Evolutionary conservation across 129 eudicot species (phyloP).

Genomic region (Chrysanthemum lavandulifolium): DNA sequence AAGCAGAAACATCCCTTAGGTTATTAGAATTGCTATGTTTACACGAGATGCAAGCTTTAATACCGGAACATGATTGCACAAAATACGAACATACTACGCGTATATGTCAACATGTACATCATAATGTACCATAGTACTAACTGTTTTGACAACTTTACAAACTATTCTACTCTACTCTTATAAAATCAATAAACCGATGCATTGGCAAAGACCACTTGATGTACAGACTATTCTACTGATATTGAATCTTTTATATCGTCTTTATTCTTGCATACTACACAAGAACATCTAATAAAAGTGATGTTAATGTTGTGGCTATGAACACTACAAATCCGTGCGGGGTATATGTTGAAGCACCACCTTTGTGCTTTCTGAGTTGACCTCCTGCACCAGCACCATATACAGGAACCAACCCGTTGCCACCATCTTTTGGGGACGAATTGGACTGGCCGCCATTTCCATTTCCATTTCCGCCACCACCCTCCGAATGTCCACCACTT

Average conservation of each 20-base stretch:
- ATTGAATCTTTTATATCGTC: not conserved
- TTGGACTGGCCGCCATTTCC: slow-evolving; percentile 13
- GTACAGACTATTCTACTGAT: not conserved
- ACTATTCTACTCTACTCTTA: not conserved
- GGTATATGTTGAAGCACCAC: slow-evolving; percentile 18
- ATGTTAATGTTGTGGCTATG: slow-evolving; percentile 15
- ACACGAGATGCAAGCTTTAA: not conserved
- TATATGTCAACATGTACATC: not conserved
- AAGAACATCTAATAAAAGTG: slow-evolving; percentile 19
- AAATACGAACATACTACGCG: not conserved
- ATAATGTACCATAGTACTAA: not conserved
- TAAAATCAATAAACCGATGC: not conserved
- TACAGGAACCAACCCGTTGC: slow-evolving; percentile 25
- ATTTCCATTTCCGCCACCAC: not conserved
- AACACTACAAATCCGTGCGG: not conserved
- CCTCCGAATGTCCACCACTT: slow-evolving; percentile 22
- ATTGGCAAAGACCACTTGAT: not conserved
- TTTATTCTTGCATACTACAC: not conserved
- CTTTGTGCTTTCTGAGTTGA: slow-evolving; percentile 28
- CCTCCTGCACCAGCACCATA: slow-evolving; percentile 45
- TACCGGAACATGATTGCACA: too few relatives aligned
- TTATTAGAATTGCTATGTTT: not conserved
- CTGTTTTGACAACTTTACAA: slow-evolving; percentile 1
- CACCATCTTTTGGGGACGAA: slow-evolving; percentile 26
- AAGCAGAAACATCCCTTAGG: too few relatives aligned